Conservation (phyloP, 2,329 filamentous ascomycete species). For the Xylariomycetidae sp. region DNA sequence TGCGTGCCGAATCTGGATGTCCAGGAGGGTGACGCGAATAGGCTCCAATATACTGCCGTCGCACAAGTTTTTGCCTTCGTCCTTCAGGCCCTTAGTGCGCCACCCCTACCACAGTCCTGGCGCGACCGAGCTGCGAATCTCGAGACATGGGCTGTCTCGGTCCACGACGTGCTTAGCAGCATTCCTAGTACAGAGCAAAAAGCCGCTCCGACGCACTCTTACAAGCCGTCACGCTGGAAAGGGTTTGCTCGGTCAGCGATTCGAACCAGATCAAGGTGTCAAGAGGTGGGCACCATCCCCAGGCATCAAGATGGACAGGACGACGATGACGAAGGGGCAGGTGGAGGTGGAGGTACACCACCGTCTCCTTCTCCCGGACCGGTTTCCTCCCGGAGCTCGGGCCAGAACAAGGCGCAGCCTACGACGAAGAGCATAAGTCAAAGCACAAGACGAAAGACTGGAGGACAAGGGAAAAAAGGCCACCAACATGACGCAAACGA, state of each 20-base stretch:
- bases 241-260: slow-evolving; percentile 27
- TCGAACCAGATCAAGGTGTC: slow-evolving; percentile 21
- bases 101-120: slow-evolving; percentile 26
- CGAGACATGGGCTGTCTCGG: slow-evolving; percentile 29
- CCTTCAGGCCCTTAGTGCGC: slow-evolving; percentile 25
- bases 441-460: too few relatives aligned
- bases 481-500: too few relatives aligned
- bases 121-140: slow-evolving; percentile 24
- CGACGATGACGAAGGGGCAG: slow-evolving; percentile 5
- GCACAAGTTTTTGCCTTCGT: slow-evolving; percentile 35
- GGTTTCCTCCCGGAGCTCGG: neutral
- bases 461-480: too few relatives aligned
- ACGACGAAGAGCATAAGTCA: too few relatives aligned
- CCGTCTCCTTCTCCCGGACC: slow-evolving; percentile 7
- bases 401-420: slow-evolving; percentile 1
- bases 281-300: slow-evolving; percentile 2
- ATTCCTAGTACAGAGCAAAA: slow-evolving; percentile 9
- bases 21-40: slow-evolving; percentile 25
- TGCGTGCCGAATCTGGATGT: slow-evolving; percentile 31
- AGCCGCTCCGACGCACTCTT: slow-evolving; percentile 6
- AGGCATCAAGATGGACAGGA: neutral
- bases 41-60: slow-evolving; percentile 32
- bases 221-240: slow-evolving; percentile 19
- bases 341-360: too few relatives aligned
- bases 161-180: slow-evolving; percentile 10